Base-by-base conservation (phyloP, 306 rosid genomes). In the Vachellia pachyceras region DNA sequence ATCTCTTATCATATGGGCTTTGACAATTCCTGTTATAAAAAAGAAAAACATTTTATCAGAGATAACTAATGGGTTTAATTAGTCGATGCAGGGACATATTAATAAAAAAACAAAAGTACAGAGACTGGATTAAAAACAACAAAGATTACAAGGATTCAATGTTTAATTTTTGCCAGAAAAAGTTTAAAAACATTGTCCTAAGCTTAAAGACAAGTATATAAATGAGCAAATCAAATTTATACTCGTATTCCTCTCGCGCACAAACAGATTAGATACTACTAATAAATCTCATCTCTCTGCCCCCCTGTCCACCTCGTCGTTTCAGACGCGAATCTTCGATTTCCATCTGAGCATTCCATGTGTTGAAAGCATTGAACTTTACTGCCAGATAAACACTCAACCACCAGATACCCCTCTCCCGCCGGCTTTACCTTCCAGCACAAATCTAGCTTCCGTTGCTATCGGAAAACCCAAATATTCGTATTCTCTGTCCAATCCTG, bases 241-340 rank as follows among this genome's bases (percentile, higher is more conserved):
- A 10, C 65, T 36, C 15, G 37, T 11, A 60, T 60, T 58, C 14
- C 6, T 58, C 65, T 18, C 35, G 15, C 0, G 10, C 17, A 11
- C 11, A 49, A 55, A 29, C 47, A 29, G 2, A 29, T 29, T 36
- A 29, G 2, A 29, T 29, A 29, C 33, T 0, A 2, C 33, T 29
- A 0, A 29, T 29, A 29, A 29, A 1, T 29, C 33, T 29, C 33
- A 29, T 29, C 33, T 55, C 66, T 18, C 35, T n/a, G 52, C 5
- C 39, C 18, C 37, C 40, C 63, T 3, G 0, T 18, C 3, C 76
- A 42, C 72, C 80, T 64, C 46, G 65, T 0, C 13, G 15, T 23
- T 22, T 40, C 40, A 2, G 69, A 57, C 66, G 6, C 72, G 81
- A 82, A 76, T 76, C 78, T 70, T 82, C 45, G 46, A 82, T 23